These are phyloP conservation scores for Dianthus caryophyllus DNA, from an alignment of 148 eudicot species.

Conservation along the genomic window DNA sequence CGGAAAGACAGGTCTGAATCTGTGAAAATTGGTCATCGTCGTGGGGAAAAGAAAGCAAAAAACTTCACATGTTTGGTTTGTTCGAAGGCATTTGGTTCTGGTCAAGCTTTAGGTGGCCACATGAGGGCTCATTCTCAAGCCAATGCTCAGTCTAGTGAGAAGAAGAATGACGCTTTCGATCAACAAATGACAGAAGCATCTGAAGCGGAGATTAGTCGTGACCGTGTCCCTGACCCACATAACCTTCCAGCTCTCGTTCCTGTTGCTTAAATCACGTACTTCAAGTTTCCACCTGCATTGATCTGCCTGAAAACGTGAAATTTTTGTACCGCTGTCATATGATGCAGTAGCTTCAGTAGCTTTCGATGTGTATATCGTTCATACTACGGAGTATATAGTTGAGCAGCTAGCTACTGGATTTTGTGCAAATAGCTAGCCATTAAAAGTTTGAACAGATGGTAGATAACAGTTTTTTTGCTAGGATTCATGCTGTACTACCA, in stretches of 20 bases:
- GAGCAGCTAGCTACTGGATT: constrained; percentile 2
- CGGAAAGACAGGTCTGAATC: constrained; percentile 14
- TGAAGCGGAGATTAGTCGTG: constrained; percentile 1
- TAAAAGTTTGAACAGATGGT: not conserved
- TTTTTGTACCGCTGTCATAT: not conserved
- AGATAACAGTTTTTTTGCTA: not conserved
- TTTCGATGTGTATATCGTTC: constrained; percentile 2
- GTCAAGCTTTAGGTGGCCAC: constrained; percentile 64
- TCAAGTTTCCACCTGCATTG: not conserved
- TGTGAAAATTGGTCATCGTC: not conserved
- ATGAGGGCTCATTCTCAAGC: constrained; percentile 50
- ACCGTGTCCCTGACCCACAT: not conserved
- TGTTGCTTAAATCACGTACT: not conserved
- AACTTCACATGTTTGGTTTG: constrained; percentile 35
- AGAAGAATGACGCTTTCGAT: constrained; percentile 9
- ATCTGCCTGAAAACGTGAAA: not conserved
- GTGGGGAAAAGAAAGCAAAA: constrained; percentile 25
- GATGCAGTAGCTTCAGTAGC: not conserved
- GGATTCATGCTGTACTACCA: constrained; percentile 4
- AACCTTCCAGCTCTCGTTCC: constrained; percentile 13
- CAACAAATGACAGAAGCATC: constrained; percentile 10
- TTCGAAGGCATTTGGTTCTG: constrained; percentile 40
- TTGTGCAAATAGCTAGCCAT: not conserved
- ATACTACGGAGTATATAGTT: not conserved
- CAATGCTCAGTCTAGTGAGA: constrained; percentile 19